A percentile compares a stretch with the other conserved stretches of the same genome.
Evolutionary conservation across 495 filamentous ascomycete species (phyloP).

Genomic region (Polyplosphaeria fusca): DNA sequence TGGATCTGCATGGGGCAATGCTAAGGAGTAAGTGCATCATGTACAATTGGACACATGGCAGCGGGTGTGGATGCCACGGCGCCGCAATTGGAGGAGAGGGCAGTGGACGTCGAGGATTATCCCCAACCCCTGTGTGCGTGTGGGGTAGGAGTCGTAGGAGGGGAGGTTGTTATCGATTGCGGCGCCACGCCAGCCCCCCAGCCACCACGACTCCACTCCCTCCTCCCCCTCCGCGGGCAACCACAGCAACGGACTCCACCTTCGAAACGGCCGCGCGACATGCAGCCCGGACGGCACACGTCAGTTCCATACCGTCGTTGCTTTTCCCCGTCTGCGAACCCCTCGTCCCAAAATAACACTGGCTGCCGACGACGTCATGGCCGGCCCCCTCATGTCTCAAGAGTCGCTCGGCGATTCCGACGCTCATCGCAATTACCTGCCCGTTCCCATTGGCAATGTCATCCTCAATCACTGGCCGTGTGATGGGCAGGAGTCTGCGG

Average conservation of each 20-base stretch:
- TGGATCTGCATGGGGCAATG: slow-evolving; percentile 15
- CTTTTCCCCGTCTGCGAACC: neutral
- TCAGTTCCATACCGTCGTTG: neutral
- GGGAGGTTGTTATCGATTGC: neutral
- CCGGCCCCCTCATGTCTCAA: neutral
- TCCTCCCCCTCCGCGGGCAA: neutral
- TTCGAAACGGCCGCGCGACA: neutral
- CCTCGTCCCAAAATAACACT: neutral
- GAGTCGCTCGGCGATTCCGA: neutral
- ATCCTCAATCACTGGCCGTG: no score
- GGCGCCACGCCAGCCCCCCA: neutral
- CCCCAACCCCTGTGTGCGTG: no score
- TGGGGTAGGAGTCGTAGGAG: neutral
- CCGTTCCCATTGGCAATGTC: no score
- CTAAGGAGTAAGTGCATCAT: slow-evolving; percentile 8
- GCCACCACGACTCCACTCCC: neutral
- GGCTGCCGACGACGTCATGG: neutral
- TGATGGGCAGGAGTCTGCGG: no score
- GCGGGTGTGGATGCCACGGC: no score
- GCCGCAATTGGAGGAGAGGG: neutral
- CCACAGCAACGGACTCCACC: neutral
- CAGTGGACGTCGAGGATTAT: neutral
- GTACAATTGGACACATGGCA: slow-evolving; percentile 3
- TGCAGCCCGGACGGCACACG: neutral
- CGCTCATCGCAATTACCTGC: slow-evolving; percentile 5